phyloP scores from a whole-genome alignment of 1,139 yeast species.

The Meyerozyma smithsonii region DNA sequence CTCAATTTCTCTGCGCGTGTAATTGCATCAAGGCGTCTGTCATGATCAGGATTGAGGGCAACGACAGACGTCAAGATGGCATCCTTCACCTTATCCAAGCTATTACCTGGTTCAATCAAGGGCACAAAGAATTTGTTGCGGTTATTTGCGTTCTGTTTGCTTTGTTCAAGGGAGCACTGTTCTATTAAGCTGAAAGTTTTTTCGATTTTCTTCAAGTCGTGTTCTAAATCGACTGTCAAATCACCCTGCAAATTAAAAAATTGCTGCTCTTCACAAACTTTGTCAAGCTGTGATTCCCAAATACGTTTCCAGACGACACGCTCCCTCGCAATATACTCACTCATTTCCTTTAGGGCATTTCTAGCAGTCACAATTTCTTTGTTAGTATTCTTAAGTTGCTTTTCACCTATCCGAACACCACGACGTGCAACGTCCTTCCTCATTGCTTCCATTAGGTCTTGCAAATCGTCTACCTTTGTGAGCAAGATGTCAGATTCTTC shows the following conservation, averaged over 20 bases:
- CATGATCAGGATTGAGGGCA: conserved; percentile 79
- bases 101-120: conserved; percentile 62
- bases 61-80: conserved; percentile 78
- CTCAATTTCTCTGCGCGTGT: conserved; percentile 80
- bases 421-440: conserved; percentile 90
- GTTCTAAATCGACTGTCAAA: conserved; percentile 70
- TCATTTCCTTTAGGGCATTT: conserved; percentile 47
- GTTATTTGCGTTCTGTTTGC: conserved; percentile 27
- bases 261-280: conserved; percentile 91
- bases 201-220: conserved; percentile 72
- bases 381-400: conserved; percentile 63
- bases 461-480: conserved; percentile 84
- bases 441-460: conserved; percentile 85
- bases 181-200: conserved; percentile 81
- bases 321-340: conserved; percentile 61
- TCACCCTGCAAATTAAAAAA: conserved; percentile 88
- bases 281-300: conserved; percentile 89
- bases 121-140: conserved; percentile 37
- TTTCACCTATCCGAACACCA: conserved; percentile 77
- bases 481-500: conserved; percentile 71
- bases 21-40: conserved; percentile 79
- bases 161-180: conserved; percentile 77
- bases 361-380: conserved; percentile 64
- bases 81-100: conserved; percentile 64
- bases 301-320: conserved; percentile 84